A percentile compares a stretch with the other conserved stretches of the same genome.
Evolutionary conservation across 768 basidiomycete species (phyloP).

Genomic region (Macrolepiota fuliginosa): DNA sequence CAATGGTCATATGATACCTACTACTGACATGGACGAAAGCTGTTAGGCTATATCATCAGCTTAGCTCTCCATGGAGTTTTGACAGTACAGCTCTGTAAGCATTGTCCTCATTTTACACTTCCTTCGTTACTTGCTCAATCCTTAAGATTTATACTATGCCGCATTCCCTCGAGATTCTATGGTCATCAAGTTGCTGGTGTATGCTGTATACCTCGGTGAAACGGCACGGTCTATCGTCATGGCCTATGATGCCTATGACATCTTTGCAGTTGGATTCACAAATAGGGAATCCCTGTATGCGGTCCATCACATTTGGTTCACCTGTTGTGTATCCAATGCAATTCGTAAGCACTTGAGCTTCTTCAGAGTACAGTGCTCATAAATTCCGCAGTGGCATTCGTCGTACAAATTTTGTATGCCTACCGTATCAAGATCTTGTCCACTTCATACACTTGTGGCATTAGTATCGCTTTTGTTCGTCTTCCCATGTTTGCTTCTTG

Average conservation of each 20-base stretch:
- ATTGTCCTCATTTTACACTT: neutral
- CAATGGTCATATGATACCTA: neutral
- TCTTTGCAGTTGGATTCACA: neutral
- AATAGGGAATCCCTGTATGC: neutral
- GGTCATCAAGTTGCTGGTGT: conserved; percentile 2
- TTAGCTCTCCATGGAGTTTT: neutral
- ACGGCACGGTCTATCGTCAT: neutral
- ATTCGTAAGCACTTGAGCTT: neutral
- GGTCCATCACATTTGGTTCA: neutral
- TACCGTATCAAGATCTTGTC: conserved; percentile 26
- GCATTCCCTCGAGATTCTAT: conserved; percentile 9
- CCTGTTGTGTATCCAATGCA: neutral
- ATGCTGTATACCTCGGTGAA: conserved; percentile 4
- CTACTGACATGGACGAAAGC: neutral
- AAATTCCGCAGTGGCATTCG: conserved; percentile 21
- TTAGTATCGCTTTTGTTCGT: neutral
- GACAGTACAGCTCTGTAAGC: neutral
- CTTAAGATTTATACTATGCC: conserved; percentile 9
- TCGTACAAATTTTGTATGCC: conserved; percentile 26
- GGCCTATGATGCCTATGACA: neutral
- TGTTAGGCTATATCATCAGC: neutral
- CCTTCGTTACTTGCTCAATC: neutral
- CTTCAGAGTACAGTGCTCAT: neutral
- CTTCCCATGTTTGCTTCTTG: neutral
- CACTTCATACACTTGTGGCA: conserved; percentile 5